phyloP scores from a whole-genome alignment of 2,329 filamentous ascomycete species.

The Kalmusia sp. region DNA sequence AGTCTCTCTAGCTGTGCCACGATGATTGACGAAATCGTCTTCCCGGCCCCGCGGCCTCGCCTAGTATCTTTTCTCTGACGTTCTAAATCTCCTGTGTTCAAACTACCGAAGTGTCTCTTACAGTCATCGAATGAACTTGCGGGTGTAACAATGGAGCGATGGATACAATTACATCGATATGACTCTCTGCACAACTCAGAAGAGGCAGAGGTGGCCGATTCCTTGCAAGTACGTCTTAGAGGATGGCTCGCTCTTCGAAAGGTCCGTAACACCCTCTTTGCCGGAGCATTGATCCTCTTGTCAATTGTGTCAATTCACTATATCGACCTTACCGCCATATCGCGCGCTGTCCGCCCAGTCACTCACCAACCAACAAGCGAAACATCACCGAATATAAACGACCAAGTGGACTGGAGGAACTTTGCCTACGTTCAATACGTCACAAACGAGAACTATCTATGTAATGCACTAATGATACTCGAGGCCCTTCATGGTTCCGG shows the following conservation, averaged over 20 bases:
- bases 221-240: neutral
- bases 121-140: neutral
- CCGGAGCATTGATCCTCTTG: neutral
- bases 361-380: neutral
- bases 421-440: slow-evolving; percentile 28
- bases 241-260: neutral
- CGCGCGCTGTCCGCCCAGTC: neutral
- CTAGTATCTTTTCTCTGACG: neutral
- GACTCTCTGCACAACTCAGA: neutral
- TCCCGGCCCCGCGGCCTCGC: no score
- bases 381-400: neutral
- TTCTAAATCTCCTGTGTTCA: neutral
- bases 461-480: slow-evolving; percentile 48
- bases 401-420: neutral
- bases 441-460: slow-evolving; percentile 39
- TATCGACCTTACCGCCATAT: neutral
- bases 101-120: neutral
- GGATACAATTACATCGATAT: neutral
- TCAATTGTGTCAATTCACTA: neutral
- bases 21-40: no score
- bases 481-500: slow-evolving; percentile 42
- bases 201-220: neutral
- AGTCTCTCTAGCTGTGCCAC: no score
- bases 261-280: neutral
- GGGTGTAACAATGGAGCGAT: neutral